Evolutionary conservation across 805 yeast species (phyloP).

Genomic region (Pichia occidentalis): DNA sequence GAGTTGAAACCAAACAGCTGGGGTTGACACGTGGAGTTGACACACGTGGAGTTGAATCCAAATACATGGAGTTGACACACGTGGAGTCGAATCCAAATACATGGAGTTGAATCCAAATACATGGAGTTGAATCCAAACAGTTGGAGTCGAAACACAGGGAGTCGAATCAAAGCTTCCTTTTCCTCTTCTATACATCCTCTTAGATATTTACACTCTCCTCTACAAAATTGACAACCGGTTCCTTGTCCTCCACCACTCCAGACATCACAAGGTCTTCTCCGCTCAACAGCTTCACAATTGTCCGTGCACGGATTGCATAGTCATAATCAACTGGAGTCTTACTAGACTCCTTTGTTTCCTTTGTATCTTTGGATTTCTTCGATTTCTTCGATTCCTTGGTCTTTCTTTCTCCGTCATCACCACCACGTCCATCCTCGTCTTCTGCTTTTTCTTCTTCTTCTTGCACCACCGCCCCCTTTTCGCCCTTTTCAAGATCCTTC

Average conservation of each 20-base stretch:
- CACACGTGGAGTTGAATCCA: no score
- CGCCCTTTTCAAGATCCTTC: constrained; percentile 14
- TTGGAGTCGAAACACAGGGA: no score
- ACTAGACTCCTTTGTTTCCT: constrained; percentile 13
- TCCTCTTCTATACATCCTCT: constrained; percentile 10
- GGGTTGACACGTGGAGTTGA: no score
- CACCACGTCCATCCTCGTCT: constrained; percentile 4
- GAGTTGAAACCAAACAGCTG: no score
- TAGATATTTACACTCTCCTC: constrained; percentile 18
- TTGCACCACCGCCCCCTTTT: constrained; percentile 18
- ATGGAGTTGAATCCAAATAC: no score
- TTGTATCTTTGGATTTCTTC: constrained; percentile 13
- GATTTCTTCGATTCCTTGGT: constrained; percentile 13
- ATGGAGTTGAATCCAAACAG: no score
- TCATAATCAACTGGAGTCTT: constrained; percentile 9
- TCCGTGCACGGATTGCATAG: constrained; percentile 14
- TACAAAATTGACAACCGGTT: constrained; percentile 2
- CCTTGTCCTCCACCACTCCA: not conserved
- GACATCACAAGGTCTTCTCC: constrained; percentile 7
- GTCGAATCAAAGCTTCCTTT: no score
- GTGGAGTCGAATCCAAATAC: no score
- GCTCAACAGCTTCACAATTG: constrained; percentile 8
- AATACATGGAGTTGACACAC: no score
- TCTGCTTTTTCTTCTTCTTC: constrained; percentile 10
- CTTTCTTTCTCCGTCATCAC: not conserved